Evolutionary conservation across 352 stramenopile species (phyloP), one percentile per base, ranked within the genome.

Genomic region (Peronospora destructor): DNA sequence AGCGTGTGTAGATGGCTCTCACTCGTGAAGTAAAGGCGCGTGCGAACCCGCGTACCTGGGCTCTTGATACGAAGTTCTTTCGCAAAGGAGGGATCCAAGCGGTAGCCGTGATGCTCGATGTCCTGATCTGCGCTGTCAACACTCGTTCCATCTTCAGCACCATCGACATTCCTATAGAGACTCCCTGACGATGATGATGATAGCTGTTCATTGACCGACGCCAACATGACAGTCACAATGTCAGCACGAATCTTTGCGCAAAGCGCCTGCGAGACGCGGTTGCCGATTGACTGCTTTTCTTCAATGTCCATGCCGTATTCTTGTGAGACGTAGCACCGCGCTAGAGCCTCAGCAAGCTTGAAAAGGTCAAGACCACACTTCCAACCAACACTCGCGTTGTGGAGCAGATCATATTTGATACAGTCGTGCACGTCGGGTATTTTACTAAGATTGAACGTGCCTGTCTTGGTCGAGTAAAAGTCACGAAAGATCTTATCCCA

Each of bases 21-120:
- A 36, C 91, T 98, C 12, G 97, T 99, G 58, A 99, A 99, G 67
- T 99, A 99, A 13, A 99, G 73, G 4, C 97, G 85, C 23, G 96
- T 99, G 53, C 97, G 91, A 46, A 94, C 79, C 58, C 90, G 80
- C 7, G 78, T 91, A 4, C 71, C 74, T 0, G 83, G 80, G 38
- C 78, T 91, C 62, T 98, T 98, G 68, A 99, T 98, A 32, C 86
- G 84, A 29, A 98, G 64, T 56, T 99, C 96, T 38, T 90, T 90
- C 3, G 76, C 81, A 29, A 84, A 94, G 5, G 79, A 82, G 11
- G 83, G 81, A 37, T 95, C 84, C 40, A 96, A 68, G 3, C 83
- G 79, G 38, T 96, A 94, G n/a, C 83, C 82, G 53, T 87, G 84
- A 52, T 95, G 84, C 48, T 94, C 80, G 11, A 94, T 59, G 32